A percentile compares a stretch with the other conserved stretches of the same genome.
phyloP scores from a whole-genome alignment of 768 basidiomycete species.

The Leccinellum luteum region DNA sequence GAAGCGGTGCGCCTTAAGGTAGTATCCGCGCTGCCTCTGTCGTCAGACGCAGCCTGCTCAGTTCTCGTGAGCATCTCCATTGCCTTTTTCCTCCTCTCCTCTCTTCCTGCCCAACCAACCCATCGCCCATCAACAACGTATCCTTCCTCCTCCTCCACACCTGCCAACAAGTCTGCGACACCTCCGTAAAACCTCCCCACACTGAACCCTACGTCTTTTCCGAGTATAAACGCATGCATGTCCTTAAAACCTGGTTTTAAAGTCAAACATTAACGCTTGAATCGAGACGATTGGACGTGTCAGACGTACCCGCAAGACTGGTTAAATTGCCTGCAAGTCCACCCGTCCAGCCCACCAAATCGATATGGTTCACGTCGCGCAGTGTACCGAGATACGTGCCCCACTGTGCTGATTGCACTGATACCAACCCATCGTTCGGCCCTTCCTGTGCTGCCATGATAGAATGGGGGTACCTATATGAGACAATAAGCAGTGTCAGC shows the following conservation, averaged over 20 bases:
- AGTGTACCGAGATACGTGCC: constrained; percentile 96
- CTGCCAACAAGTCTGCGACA: constrained; percentile 74
- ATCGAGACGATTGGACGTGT: background rate
- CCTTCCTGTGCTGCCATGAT: constrained; percentile 86
- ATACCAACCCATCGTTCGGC: constrained; percentile 92
- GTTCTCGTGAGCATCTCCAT: background rate
- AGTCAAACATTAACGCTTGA: background rate
- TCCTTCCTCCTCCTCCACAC: constrained; percentile 64
- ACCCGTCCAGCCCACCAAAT: constrained; percentile 87
- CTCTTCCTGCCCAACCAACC: constrained; percentile 18
- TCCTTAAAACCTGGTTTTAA: constrained; percentile 51
- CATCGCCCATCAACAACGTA: constrained; percentile 23
- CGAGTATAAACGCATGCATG: constrained; percentile 86
- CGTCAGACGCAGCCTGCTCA: constrained; percentile 1
- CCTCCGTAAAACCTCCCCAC: constrained; percentile 91
- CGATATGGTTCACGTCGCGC: constrained; percentile 85
- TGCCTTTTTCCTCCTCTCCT: constrained; percentile 13
- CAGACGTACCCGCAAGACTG: constrained; percentile 18
- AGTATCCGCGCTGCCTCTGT: background rate
- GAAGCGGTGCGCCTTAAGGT: constrained; percentile 15
- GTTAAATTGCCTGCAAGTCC: constrained; percentile 28
- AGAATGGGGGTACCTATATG: constrained; percentile 60
- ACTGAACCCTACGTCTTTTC: constrained; percentile 87
- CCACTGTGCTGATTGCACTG: constrained; percentile 85
- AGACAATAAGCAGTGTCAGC: background rate